These are phyloP conservation scores for Trametes gibbosa DNA, from an alignment of 768 basidiomycete species.

Conservation along the genomic window DNA sequence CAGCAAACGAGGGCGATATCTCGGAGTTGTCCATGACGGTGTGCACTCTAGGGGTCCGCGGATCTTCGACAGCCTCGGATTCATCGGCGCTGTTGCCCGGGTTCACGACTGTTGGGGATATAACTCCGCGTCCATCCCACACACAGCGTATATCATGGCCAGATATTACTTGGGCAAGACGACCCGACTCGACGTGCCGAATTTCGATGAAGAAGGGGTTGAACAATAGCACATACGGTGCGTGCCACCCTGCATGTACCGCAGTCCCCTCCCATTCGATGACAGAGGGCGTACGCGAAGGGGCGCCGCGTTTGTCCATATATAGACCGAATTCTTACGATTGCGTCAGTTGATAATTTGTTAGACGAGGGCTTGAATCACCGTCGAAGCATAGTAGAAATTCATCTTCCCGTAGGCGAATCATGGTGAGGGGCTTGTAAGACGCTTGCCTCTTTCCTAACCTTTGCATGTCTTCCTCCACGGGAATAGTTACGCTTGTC, in stretches of 20 bases:
- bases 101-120: not conserved
- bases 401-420: constrained; percentile 46
- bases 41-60: constrained; percentile 10
- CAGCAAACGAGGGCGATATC: not conserved
- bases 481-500: constrained; percentile 42
- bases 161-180: constrained; percentile 36
- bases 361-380: constrained; percentile 18
- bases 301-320: constrained; percentile 48
- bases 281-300: constrained; percentile 35
- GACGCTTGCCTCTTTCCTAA: constrained; percentile 40
- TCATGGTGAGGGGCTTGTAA: constrained; percentile 46
- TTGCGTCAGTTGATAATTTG: not conserved
- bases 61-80: constrained; percentile 9
- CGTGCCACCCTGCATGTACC: constrained; percentile 45
- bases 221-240: constrained; percentile 45
- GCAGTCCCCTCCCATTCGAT: constrained; percentile 53
- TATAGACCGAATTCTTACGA: constrained; percentile 43
- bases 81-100: no score
- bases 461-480: constrained; percentile 36
- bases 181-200: constrained; percentile 39
- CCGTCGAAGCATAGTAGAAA: constrained; percentile 50
- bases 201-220: constrained; percentile 44
- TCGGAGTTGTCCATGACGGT: constrained; percentile 12
- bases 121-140: constrained; percentile 41
- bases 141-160: constrained; percentile 41